phyloP scores from a whole-genome alignment of 83 land plant species.

The Picea abies region DNA sequence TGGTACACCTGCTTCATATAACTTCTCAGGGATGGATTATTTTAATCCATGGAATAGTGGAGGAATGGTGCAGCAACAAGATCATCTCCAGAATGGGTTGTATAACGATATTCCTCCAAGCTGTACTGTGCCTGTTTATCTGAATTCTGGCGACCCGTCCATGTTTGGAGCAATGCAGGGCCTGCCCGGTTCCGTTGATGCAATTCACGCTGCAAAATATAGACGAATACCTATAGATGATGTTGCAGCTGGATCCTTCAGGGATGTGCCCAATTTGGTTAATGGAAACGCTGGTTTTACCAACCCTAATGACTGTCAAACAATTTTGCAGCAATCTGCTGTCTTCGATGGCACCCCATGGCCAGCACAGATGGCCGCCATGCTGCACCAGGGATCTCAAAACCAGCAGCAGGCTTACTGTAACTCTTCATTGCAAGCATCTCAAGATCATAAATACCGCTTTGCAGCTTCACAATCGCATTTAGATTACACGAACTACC shows the following conservation, averaged over 20 bases:
- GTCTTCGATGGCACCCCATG: background rate
- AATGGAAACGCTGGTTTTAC: background rate
- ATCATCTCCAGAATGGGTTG: background rate
- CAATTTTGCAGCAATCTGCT: background rate
- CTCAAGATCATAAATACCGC: background rate
- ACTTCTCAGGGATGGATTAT: background rate
- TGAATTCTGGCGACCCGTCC: background rate
- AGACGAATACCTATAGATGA: conserved; percentile 13
- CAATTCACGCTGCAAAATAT: conserved; percentile 12
- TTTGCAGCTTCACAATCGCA: conserved; percentile 8
- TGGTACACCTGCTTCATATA: background rate
- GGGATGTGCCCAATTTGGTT: background rate
- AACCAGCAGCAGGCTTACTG: background rate
- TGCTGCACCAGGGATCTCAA: background rate
- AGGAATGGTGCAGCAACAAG: background rate
- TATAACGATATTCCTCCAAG: background rate
- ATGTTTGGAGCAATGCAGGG: background rate
- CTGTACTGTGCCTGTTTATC: background rate
- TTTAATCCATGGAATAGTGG: background rate
- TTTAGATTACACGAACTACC: background rate
- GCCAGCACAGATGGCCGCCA: background rate
- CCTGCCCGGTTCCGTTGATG: background rate
- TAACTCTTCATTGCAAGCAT: background rate
- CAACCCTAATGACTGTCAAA: conserved; percentile 1
- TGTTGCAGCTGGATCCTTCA: background rate